Evolutionary conservation across 139 green algal species (phyloP), one percentile per base, ranked within the genome.

Genomic region (Picochlorum sp.): DNA sequence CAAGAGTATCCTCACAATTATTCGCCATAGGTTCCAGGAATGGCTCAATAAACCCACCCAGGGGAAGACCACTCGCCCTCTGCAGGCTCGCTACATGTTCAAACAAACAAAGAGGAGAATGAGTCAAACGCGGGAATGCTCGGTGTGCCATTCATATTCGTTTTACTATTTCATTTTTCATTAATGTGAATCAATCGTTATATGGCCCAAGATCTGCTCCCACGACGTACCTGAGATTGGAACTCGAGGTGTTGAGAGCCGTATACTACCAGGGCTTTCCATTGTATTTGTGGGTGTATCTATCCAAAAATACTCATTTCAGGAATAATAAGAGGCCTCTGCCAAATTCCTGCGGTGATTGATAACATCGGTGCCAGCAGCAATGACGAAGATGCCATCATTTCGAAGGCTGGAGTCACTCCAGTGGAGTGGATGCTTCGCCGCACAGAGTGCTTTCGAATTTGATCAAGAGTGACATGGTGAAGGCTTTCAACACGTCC

Each of bases 401-500:
- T 52, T 26, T 23, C 51, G 15, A 60, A 67, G 77, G 73, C 69
- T 8, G 77, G 77, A n/a, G n/a, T n/a, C n/a, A n/a, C n/a, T n/a
- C n/a, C n/a, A n/a, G n/a, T n/a, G n/a, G n/a, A 10, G 77, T 84
- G 38, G 62, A 77, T 60, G 77, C 67, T 6, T 49, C 57, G 15
- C 31, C 54, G 9, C 34, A 62, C 37, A 62, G 56, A 8, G 57
- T 84, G 1, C 38, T 84, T 57, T 60, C 63, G 23, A 64, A 38
- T 30, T 70, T 84, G 3, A 50, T 84, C 4, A 61, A 50, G 1
- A 44, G 63, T 8, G 77, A 84, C 66, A 84, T 74, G 4, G 77
- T 76, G 2, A 37, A 20, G 6, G 70, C 65, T 10, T 84, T 84
- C 68, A 82, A 84, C 59, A 80, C 81, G 54, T 67, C 63, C n/a